Base-by-base conservation (phyloP, 2,329 filamentous ascomycete genomes). In the Aureobasidium pullulans region DNA sequence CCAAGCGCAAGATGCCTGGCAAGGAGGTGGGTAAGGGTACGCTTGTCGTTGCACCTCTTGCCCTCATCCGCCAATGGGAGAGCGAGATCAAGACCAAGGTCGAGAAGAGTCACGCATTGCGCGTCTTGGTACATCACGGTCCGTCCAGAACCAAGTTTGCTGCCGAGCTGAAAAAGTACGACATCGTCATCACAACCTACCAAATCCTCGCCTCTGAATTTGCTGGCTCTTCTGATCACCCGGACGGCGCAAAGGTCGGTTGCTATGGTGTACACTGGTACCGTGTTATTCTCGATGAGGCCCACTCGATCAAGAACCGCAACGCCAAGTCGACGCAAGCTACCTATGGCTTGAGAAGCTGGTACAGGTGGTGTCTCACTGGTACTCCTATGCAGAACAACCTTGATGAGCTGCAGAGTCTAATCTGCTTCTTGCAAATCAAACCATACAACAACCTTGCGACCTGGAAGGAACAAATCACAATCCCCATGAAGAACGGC, bases 331-430 rank as follows among this genome's bases (percentile, higher is more conserved):
- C 90, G 42, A 96, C 93, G 1, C 91, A 96, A 71, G 92, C 94
- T 1, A 94, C 89, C 65, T 99, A 87, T 70, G 89, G 89, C 1
- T 75, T 99, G 34, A 80, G 87, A 32, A 86, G 90, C 19, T 88
- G 94, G 71, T 97, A 96, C 68, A 83, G 94, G 62, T 99, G 94
- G 94, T 97, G 94, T 69, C 76, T 99, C 62, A 96, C 92, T 0
- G 94, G 94, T 57, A 99, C 94, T 1, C 94, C 94, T 0, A 91
- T 99, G 87, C 94, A 99, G 71, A 99, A 99, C 75, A 97, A 96
- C 67, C 82, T 99, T 6, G 94, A 99, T 65, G 94, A 99, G 73
- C 77, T 99, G 54, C 94, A 99, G 70, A 96, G 90, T 65, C 77
- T 99, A 57, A 90, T 99, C 71, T 89, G 87, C 62, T 99, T 99